Conservation (phyloP, 2,329 filamentous ascomycete species). For the Ascochyta viciae-villosae region DNA sequence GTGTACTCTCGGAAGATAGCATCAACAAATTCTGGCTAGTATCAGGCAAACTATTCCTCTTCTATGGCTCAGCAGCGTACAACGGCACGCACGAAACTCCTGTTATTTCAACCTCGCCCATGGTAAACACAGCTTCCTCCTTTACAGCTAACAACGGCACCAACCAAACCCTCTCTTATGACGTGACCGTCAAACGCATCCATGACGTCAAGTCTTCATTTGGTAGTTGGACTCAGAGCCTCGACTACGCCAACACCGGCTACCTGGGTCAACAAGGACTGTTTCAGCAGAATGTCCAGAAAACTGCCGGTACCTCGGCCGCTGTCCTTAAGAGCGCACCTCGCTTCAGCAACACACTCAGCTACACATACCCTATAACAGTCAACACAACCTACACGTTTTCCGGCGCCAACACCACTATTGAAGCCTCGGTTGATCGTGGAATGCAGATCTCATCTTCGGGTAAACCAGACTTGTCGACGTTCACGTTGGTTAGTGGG, state of each 20-base stretch:
- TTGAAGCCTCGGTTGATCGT: conserved; percentile 1
- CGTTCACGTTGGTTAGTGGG: not conserved
- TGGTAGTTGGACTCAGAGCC: conserved; percentile 3
- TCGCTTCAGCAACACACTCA: conserved; percentile 2
- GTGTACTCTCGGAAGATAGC: conserved; percentile 3
- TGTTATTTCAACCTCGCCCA: not conserved
- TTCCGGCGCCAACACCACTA: conserved; percentile 6
- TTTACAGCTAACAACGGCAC: conserved; percentile 5
- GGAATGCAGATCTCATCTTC: conserved; percentile 4
- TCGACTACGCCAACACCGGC: conserved; percentile 3
- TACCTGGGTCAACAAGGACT: not conserved
- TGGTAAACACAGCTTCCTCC: not conserved
- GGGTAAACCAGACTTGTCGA: conserved; percentile 2
- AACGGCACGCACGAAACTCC: conserved; percentile 4
- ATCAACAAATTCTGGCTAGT: conserved; percentile 10
- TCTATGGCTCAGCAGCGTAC: conserved; percentile 1
- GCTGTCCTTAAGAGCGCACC: not conserved
- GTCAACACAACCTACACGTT: conserved; percentile 5
- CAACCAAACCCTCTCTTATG: conserved; percentile 3
- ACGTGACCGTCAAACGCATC: conserved; percentile 1
- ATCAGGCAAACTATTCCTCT: conserved; percentile 6
- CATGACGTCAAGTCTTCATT: not conserved
- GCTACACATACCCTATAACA: conserved; percentile 5
- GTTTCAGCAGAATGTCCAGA: not conserved
- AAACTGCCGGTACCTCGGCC: not conserved